Conservation (phyloP, 192 early-diverging fungal genomes). For the Gaertneriomyces sp. region DNA sequence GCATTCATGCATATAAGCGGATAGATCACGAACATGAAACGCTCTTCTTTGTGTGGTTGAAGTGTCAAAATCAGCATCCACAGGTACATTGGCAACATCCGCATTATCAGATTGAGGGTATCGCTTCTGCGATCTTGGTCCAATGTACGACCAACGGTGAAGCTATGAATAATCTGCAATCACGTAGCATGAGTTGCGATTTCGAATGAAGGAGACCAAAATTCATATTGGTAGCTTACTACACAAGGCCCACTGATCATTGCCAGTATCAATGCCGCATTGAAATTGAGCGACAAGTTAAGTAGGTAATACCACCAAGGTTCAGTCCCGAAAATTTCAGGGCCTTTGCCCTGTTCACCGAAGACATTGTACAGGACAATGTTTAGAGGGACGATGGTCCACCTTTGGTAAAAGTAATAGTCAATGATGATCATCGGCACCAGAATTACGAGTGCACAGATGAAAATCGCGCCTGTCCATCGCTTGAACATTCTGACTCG, state of each 20-base stretch:
- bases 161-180: background rate
- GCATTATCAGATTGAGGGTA: background rate
- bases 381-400: conserved; percentile 75
- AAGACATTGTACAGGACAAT: conserved; percentile 93
- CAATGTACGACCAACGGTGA: background rate
- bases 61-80: conserved; percentile 73
- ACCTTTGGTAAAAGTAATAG: conserved; percentile 67
- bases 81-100: conserved; percentile 67
- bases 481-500: conserved; percentile 16
- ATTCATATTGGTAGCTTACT: conserved; percentile 37
- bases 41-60: conserved; percentile 97
- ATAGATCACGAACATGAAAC: conserved; percentile 90
- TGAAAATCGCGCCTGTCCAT: conserved; percentile 7
- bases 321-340: conserved; percentile 86
- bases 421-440: conserved; percentile 67
- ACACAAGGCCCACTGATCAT: conserved; percentile 59
- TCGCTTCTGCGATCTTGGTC: background rate
- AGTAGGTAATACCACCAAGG: conserved; percentile 89
- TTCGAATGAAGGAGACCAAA: background rate
- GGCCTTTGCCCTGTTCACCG: conserved; percentile 56
- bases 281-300: conserved; percentile 90
- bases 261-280: conserved; percentile 73
- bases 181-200: too few relatives aligned
- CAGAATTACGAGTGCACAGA: conserved; percentile 36
- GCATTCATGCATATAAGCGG: conserved; percentile 82